These are phyloP conservation scores for Epichloe scottii DNA, from an alignment of 2,329 filamentous ascomycete genomes.

Conservation along the genomic window DNA sequence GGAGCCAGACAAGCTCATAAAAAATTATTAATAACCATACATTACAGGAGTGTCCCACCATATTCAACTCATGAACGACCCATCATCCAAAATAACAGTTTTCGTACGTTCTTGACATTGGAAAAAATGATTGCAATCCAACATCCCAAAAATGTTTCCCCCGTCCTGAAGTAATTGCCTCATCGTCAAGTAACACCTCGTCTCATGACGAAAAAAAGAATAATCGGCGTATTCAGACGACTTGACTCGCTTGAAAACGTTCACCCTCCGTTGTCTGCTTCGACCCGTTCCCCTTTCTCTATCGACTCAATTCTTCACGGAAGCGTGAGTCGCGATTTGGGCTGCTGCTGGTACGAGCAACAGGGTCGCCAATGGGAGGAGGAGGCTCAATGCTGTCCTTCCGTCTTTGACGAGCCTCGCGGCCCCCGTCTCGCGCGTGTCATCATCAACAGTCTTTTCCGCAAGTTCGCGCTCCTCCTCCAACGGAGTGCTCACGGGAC, in stretches of 20 bases:
- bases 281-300: background rate
- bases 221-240: too few species aligned
- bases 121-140: background rate
- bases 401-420: slow-evolving; percentile 6
- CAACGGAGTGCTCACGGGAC: slow-evolving; percentile 21
- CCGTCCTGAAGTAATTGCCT: background rate
- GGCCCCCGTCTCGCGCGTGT: slow-evolving; percentile 5
- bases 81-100: background rate
- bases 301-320: slow-evolving; percentile 37
- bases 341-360: slow-evolving; percentile 31
- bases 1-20: background rate
- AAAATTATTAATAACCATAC: background rate
- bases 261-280: too few species aligned
- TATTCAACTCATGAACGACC: background rate
- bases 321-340: slow-evolving; percentile 47
- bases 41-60: background rate
- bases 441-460: slow-evolving; percentile 11
- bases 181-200: background rate
- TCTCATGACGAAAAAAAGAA: too few species aligned
- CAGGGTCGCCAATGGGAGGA: slow-evolving; percentile 20
- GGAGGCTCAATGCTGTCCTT: slow-evolving; percentile 24
- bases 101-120: background rate
- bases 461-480: slow-evolving; percentile 32
- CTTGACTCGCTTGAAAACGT: too few species aligned
- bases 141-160: background rate